phyloP scores from a whole-genome alignment of 805 yeast species.

The Candida glaebosa region DNA sequence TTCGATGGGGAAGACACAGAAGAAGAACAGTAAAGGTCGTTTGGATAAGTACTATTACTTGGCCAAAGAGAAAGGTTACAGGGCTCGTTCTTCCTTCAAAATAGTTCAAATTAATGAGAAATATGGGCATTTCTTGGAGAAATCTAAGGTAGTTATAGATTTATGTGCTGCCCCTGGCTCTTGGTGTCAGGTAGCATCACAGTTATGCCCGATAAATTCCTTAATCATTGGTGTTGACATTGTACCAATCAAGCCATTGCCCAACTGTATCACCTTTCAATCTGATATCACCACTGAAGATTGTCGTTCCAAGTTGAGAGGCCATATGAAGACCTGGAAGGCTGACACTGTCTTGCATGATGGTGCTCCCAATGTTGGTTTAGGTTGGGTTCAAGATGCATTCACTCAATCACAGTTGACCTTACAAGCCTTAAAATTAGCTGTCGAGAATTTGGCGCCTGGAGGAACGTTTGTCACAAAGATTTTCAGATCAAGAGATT shows the following conservation, averaged over 20 bases:
- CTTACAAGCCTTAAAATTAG: slow-evolving; percentile 86
- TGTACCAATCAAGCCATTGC: slow-evolving; percentile 95
- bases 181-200: slow-evolving; percentile 99
- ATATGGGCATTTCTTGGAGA: slow-evolving; percentile 91
- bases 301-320: slow-evolving; percentile 90
- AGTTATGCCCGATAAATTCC: slow-evolving; percentile 87
- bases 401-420: slow-evolving; percentile 96
- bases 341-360: slow-evolving; percentile 98
- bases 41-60: slow-evolving; percentile 93
- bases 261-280: slow-evolving; percentile 90
- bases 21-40: slow-evolving; percentile 98
- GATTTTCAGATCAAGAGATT: slow-evolving; percentile 97
- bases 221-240: slow-evolving; percentile 98
- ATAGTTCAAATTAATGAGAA: slow-evolving; percentile 93
- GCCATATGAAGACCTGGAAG: slow-evolving; percentile 97
- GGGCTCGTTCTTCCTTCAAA: slow-evolving; percentile 98
- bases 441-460: slow-evolving; percentile 84
- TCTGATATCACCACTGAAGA: slow-evolving; percentile 98
- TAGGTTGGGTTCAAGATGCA: slow-evolving; percentile 99
- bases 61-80: slow-evolving; percentile 96
- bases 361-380: slow-evolving; percentile 99
- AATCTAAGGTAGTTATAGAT: slow-evolving; percentile 94
- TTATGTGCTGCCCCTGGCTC: slow-evolving; percentile 98
- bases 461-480: slow-evolving; percentile 97
- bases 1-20: slow-evolving; percentile 86